Base-by-base conservation (phyloP, 2,329 filamentous ascomycete genomes). In the Colletotrichum musae region DNA sequence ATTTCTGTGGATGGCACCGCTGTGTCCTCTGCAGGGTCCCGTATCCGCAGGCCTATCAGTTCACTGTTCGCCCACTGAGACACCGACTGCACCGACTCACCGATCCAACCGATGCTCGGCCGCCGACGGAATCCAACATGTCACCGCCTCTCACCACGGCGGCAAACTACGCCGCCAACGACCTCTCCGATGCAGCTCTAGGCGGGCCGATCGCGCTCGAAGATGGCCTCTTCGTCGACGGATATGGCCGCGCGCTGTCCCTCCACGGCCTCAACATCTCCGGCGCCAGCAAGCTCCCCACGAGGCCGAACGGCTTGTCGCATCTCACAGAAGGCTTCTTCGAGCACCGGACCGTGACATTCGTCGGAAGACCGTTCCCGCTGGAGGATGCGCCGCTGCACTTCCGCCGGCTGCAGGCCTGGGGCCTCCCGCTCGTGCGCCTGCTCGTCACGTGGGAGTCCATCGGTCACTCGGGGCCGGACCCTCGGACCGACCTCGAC, bases 391-490 rank as follows among this genome's bases (percentile, higher is more conserved):
- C 81, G 5, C 79, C 76, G 26, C 73, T 82, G 39, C 82, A 83
- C 61, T 82, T 82, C 59, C 72, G 75, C 18, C 75, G 80, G 2
- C 74, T 83, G 32, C 77, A 74, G 56, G 76, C 77, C 41, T 83
- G 81, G 81, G 81, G 81, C 0, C 68, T 80, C 43, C 79, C 80
- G 36, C 71, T 83, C 26, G 74, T 82, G 13, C 77, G 81, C 28
- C 75, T 83, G 60, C 79, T 83, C 13, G 80, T 83, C n/a, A 81
- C 80, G 4, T 83, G 81, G 81, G 81, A 83, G 66, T 79, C 81
- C 6, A 73, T 83, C 7, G 81, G 76, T 3, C 78, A 80, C 57
- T 68, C 73, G 1, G 77, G 79, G 0, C 78, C 79, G 12, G 73
- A 78, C 60, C 76, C 78, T 4, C 63, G 67, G 47, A 73, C 71